Evolutionary conservation across 768 basidiomycete genomes (phyloP).

Genomic region (Amanita polypyramis): DNA sequence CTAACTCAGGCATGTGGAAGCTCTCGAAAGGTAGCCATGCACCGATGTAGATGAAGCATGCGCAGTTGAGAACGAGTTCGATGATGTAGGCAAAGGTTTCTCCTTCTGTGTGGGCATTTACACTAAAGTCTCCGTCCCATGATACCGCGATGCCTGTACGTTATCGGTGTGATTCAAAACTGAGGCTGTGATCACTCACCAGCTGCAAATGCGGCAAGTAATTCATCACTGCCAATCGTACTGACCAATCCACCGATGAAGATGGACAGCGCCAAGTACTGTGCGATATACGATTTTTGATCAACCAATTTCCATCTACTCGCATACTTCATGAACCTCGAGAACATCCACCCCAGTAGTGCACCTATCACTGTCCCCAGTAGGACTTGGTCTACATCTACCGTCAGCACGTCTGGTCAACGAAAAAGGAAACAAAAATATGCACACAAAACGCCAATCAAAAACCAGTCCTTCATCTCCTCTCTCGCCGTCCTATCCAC

Average conservation of each 20-base stretch:
- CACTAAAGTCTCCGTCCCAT: conserved; percentile 72
- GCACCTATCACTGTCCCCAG: conserved; percentile 3
- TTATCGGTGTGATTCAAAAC: background rate
- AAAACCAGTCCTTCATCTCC: conserved; percentile 78
- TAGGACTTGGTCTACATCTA: conserved; percentile 3
- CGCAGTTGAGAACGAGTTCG: conserved; percentile 77
- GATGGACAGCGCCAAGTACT: conserved; percentile 64
- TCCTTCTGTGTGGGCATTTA: conserved; percentile 65
- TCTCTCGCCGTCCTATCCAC: conserved; percentile 48
- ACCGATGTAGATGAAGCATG: conserved; percentile 77
- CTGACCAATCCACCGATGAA: conserved; percentile 71
- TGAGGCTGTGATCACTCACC: conserved; percentile 26
- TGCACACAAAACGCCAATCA: conserved; percentile 74
- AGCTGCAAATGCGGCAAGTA: conserved; percentile 82
- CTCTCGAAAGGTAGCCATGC: conserved; percentile 71
- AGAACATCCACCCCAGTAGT: conserved; percentile 3
- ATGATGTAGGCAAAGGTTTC: conserved; percentile 86
- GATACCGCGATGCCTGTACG: conserved; percentile 71
- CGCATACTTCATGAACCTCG: conserved; percentile 24
- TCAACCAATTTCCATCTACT: conserved; percentile 57
- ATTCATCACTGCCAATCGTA: conserved; percentile 76
- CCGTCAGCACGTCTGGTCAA: background rate
- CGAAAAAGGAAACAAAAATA: conserved; percentile 7
- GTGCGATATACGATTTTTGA: conserved; percentile 82
- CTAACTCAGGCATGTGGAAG: conserved; percentile 46